Base-by-base conservation (phyloP, 208 protist genomes). In the Acanthamoeba healyi region DNA sequence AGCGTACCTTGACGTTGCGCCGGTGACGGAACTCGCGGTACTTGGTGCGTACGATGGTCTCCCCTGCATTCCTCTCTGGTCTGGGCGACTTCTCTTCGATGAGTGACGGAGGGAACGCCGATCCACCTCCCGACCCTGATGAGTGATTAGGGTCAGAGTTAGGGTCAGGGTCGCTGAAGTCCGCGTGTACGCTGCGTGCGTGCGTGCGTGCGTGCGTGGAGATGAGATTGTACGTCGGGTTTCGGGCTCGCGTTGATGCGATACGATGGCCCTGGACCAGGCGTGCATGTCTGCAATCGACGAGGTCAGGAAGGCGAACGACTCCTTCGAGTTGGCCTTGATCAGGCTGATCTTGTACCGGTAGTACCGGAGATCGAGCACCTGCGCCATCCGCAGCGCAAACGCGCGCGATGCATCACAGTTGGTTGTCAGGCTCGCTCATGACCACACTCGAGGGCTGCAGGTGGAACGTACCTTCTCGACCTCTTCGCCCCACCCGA, bases 241-340 rank as follows among this genome's bases (percentile, higher is more conserved):
- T 22, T 88, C 54, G 44, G 38, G 81, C 26, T 88, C 34, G 81
- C 81, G 44, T 61, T 88, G 81, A 44, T 63, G 81, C 4, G 81
- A 65, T 6, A 88, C 36, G n/a, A 88, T 88, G 81, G 49, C 44
- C 29, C 26, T 54, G 44, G 14, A 63, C 81, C 81, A 88, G 29
- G 81, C 6, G 36, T 88, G 44, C 81, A 88, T 88, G 44, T 88
- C 49, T 9, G 56, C 54, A 19, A 34, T 24, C 0, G 44, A 65
- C 19, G 44, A 88, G 5, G 81, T 88, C 26, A 88, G 36, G 81
- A 88, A 88, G 9, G 81, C 32, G 42, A 88, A 56, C 14, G 38
- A 42, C n/a, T 88, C 44, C 54, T 88, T 88, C 49, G 81, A 88
- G 81, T 88, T 56, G 54, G 81, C n/a, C 54, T 88, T 88, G 81